Evolutionary conservation across 768 basidiomycete species (phyloP).

Genomic region (Pleurotus sapidus): DNA sequence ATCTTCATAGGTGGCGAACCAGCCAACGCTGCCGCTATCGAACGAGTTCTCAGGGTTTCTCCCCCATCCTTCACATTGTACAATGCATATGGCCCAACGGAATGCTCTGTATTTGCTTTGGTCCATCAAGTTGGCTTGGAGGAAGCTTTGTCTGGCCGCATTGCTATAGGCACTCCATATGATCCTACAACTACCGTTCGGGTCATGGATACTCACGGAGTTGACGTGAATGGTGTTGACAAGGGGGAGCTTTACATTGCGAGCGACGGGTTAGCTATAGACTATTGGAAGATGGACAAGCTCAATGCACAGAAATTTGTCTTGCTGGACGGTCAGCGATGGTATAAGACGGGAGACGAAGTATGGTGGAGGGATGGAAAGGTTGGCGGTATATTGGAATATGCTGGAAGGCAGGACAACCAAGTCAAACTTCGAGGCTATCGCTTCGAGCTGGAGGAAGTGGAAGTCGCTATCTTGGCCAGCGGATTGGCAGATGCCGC

Average conservation of each 20-base stretch:
- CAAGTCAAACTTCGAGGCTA: conserved; percentile 7
- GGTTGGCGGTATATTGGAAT: conserved; percentile 1
- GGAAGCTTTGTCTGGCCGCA: neutral
- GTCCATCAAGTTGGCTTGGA: neutral
- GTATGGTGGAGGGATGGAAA: neutral
- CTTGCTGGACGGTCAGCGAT: neutral
- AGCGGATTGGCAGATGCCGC: neutral
- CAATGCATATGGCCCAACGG: conserved; percentile 9
- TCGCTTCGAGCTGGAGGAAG: conserved; percentile 5
- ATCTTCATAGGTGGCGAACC: conserved; percentile 2
- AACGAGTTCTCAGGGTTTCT: neutral
- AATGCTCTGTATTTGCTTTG: neutral
- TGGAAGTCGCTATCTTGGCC: neutral
- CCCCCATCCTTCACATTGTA: neutral
- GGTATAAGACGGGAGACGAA: conserved; percentile 4
- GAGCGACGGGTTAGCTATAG: neutral
- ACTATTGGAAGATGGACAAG: neutral
- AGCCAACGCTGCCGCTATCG: neutral
- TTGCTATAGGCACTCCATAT: neutral
- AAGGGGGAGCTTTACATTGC: neutral
- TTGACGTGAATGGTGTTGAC: neutral
- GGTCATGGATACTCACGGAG: neutral
- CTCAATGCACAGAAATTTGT: neutral
- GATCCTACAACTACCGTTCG: neutral
- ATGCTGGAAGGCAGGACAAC: neutral